These are phyloP conservation scores for Anastatica hierochuntica DNA, from an alignment of 345 rosid species.

Conservation along the genomic window DNA sequence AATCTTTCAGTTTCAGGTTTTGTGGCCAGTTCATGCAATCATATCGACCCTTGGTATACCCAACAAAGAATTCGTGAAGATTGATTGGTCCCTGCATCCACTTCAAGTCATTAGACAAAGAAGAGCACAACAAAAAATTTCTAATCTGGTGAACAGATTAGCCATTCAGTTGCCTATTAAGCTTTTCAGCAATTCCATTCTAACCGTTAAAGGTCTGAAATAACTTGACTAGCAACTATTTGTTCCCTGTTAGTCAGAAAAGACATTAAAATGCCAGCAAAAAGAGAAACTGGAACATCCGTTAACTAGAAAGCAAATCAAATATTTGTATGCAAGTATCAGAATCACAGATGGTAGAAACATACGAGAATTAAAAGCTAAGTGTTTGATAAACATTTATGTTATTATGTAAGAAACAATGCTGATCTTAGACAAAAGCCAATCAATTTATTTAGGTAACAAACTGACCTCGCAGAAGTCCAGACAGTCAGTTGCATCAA, in stretches of 20 bases:
- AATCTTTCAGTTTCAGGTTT: conserved; percentile 63
- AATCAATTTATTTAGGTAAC: neutral
- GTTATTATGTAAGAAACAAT: neutral
- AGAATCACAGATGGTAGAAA: neutral
- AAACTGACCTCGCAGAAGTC: conserved; percentile 38
- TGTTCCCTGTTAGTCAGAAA: too few relatives aligned
- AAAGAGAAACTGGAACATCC: too few relatives aligned
- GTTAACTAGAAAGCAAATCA: too few relatives aligned
- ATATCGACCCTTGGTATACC: conserved; percentile 35
- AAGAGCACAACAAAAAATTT: neutral
- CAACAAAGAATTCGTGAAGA: conserved; percentile 45
- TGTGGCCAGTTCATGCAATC: conserved; percentile 43
- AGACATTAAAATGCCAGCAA: too few relatives aligned
- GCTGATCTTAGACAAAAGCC: neutral
- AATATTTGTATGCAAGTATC: neutral
- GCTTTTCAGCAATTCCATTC: too few relatives aligned
- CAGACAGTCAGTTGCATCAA: conserved; percentile 52
- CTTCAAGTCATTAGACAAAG: neutral
- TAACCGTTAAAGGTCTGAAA: too few relatives aligned
- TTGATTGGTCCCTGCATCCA: conserved; percentile 40
- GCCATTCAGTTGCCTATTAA: too few relatives aligned
- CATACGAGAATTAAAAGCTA: too few relatives aligned
- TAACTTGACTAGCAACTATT: too few relatives aligned
- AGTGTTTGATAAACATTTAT: too few relatives aligned
- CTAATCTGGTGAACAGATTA: too few relatives aligned